These are phyloP conservation scores for Calycina herbarum DNA, from an alignment of 2,329 filamentous ascomycete genomes.

Conservation along the genomic window DNA sequence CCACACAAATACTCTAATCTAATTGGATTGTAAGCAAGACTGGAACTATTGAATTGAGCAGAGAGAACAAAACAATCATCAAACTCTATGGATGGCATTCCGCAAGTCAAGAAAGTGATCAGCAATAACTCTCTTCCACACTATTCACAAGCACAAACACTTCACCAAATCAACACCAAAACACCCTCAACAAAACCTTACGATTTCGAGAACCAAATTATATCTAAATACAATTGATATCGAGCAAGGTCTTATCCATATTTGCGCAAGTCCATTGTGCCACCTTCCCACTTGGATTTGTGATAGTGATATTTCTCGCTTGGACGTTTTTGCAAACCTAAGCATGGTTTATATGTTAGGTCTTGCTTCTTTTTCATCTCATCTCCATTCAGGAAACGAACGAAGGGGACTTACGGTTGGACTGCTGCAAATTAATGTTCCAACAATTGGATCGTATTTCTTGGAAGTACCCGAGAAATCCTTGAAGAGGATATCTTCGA, in stretches of 20 bases:
- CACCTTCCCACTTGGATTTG: slow-evolving; percentile 45
- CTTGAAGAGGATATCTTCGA: slow-evolving; percentile 53
- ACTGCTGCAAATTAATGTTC: slow-evolving; percentile 47
- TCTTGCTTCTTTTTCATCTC: not conserved
- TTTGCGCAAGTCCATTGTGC: slow-evolving; percentile 45
- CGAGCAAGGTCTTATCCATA: slow-evolving; percentile 38
- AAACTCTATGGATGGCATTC: too few species aligned
- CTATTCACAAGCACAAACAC: not conserved
- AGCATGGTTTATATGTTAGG: not conserved
- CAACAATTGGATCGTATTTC: slow-evolving; percentile 43
- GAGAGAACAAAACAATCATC: too few species aligned
- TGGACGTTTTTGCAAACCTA: slow-evolving; percentile 49
- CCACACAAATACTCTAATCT: too few species aligned
- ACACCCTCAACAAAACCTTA: not conserved
- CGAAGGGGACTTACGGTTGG: slow-evolving; percentile 43
- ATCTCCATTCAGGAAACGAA: not conserved
- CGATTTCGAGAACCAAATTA: not conserved
- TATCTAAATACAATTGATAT: slow-evolving; percentile 33
- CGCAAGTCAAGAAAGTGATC: too few species aligned
- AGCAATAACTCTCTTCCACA: too few species aligned
- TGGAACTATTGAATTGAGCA: too few species aligned
- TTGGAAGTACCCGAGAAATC: slow-evolving; percentile 54
- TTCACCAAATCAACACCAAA: not conserved
- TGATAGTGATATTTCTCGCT: slow-evolving; percentile 46
- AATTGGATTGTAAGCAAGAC: too few species aligned